These are phyloP conservation scores for Phtheirospermum japonicum DNA, from an alignment of 257 asterid genomes.

Conservation along the genomic window DNA sequence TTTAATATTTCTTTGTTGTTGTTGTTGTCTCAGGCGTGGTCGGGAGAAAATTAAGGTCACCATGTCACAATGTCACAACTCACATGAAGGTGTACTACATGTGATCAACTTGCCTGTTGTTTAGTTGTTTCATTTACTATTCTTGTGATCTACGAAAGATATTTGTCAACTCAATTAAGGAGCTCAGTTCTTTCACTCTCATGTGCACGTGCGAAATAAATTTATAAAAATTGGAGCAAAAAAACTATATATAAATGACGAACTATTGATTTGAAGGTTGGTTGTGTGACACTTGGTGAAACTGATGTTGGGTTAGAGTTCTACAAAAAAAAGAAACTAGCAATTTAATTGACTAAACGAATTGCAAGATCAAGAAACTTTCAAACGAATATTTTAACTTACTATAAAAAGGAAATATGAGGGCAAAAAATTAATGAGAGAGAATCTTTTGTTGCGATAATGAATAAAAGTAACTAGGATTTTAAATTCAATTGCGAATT, in stretches of 20 bases:
- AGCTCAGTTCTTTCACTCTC: slow-evolving; percentile 5
- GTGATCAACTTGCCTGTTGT: slow-evolving; percentile 19
- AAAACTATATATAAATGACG: neutral
- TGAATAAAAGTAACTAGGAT: neutral
- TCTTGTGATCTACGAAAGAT: neutral
- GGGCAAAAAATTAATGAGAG: neutral
- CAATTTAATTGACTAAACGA: neutral
- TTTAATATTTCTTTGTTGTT: too few relatives aligned
- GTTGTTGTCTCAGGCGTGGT: too few relatives aligned
- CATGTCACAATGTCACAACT: too few relatives aligned
- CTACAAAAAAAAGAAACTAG: neutral
- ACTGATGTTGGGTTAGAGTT: neutral
- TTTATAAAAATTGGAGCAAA: too few relatives aligned
- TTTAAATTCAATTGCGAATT: too few relatives aligned
- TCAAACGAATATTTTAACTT: slow-evolving; percentile 1
- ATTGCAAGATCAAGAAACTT: slow-evolving; percentile 14
- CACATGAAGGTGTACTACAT: slow-evolving; percentile 22
- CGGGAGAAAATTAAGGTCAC: slow-evolving; percentile 1
- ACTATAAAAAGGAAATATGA: neutral
- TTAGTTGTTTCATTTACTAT: neutral
- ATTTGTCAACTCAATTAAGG: slow-evolving; percentile 12
- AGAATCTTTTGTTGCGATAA: neutral
- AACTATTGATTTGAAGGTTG: neutral
- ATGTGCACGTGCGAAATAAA: neutral
- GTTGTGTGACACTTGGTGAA: neutral